Percentiles rank a stretch among this genome's conserved stretches.
Evolutionary conservation across 2,329 filamentous ascomycete species (phyloP).

Genomic region (Penicillium sp.): DNA sequence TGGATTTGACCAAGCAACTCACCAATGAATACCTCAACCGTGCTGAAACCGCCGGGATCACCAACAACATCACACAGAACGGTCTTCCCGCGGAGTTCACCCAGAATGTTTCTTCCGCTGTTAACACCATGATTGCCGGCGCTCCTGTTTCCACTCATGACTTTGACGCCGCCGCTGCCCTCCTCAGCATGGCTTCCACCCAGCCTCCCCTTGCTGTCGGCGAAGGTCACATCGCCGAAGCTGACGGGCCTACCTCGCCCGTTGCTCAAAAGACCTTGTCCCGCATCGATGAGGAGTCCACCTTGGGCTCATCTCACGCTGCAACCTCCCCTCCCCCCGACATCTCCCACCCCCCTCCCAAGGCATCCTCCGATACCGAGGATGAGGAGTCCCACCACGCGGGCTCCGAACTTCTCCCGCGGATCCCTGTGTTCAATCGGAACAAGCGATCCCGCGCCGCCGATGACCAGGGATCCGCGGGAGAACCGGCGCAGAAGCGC

Average conservation of each 20-base stretch:
- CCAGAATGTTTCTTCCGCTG: conserved; percentile 3
- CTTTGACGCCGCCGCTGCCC: conserved; percentile 17
- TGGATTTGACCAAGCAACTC: conserved; percentile 11
- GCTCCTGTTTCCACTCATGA: conserved; percentile 2
- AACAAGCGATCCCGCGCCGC: conserved; percentile 16
- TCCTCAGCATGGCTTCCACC: conserved; percentile 13
- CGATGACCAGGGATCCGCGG: conserved; percentile 8
- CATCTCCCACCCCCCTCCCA: not conserved
- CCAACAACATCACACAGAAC: not conserved
- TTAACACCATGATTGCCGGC: conserved; percentile 9
- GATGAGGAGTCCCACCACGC: not conserved
- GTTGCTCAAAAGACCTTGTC: conserved; percentile 4
- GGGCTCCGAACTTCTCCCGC: conserved; percentile 5
- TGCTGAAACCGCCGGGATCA: not conserved
- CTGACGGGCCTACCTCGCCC: conserved; percentile 1
- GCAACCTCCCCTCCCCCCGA: conserved; percentile 4
- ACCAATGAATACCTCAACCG: conserved; percentile 12
- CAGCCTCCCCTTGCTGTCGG: not conserved
- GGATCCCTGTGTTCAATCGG: conserved; percentile 6
- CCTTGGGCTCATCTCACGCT: conserved; percentile 8
- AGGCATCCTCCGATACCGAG: not conserved
- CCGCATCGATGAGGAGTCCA: conserved; percentile 3
- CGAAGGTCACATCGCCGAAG: conserved; percentile 3
- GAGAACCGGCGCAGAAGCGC: conserved; percentile 18
- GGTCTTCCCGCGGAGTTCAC: conserved; percentile 2